Percentiles rank a stretch among this genome's conserved stretches.
These are phyloP conservation scores for Malus hybrid DNA, from an alignment of 331 rosid species.

Conservation along the genomic window DNA sequence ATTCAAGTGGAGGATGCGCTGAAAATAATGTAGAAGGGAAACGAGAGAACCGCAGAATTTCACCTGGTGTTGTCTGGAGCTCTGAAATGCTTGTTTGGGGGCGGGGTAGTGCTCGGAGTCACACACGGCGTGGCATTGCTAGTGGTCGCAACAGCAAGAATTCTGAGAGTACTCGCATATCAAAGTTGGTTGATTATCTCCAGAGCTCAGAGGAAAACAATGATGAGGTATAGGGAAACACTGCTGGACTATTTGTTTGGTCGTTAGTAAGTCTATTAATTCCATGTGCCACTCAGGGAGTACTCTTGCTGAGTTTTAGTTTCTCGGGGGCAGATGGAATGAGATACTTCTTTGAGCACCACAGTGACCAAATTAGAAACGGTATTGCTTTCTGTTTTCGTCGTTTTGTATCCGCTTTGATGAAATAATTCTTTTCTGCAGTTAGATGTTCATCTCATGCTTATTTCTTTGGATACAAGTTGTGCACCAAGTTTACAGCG, in stretches of 20 bases:
- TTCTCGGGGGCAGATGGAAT: not conserved
- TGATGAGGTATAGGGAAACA: constrained; percentile 49
- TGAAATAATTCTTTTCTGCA: constrained; percentile 30
- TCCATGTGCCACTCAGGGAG: not conserved
- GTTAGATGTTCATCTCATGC: constrained; percentile 83
- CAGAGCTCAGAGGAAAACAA: constrained; percentile 54
- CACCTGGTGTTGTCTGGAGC: constrained; percentile 59
- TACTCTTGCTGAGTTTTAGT: not conserved
- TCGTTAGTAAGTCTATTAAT: not conserved
- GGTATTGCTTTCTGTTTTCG: not conserved
- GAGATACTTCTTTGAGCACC: constrained; percentile 11
- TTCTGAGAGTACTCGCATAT: constrained; percentile 56
- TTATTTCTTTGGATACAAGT: constrained; percentile 56
- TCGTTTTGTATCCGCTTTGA: not conserved
- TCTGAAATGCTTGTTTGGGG: constrained; percentile 91
- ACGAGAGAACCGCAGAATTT: constrained; percentile 54
- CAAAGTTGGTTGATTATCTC: constrained; percentile 72
- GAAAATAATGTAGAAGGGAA: constrained; percentile 63
- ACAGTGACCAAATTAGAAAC: not conserved
- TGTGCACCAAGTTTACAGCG: constrained; percentile 56
- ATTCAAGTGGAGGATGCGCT: constrained; percentile 48
- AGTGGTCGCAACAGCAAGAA: constrained; percentile 57
- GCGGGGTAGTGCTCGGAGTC: constrained; percentile 79
- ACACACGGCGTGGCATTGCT: constrained; percentile 68
- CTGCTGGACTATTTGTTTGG: not conserved